Conservation (phyloP, 1,284 basidiomycete species). For the Rhodotorula sp. region DNA sequence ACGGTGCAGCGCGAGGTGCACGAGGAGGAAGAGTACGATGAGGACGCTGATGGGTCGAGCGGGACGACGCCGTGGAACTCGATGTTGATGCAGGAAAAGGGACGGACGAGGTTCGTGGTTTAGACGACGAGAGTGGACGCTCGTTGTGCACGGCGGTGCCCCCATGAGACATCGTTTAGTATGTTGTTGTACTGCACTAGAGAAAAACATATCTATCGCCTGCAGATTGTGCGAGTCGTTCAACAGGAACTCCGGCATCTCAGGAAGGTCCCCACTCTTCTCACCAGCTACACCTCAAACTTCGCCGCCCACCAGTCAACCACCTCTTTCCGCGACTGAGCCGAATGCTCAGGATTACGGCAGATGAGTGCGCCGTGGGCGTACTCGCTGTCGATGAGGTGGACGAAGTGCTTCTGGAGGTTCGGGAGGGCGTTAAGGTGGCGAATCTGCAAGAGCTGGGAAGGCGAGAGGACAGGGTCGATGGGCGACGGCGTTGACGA, state of each 20-base stretch:
- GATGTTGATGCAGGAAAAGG: not conserved
- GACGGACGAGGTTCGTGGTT: not conserved
- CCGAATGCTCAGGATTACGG: conserved; percentile 21
- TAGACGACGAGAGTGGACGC: no score
- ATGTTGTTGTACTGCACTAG: not conserved
- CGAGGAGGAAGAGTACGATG: not conserved
- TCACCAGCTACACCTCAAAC: conserved; percentile 6
- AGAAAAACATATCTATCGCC: no score
- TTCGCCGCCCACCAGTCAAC: conserved; percentile 39
- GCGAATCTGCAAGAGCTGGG: conserved; percentile 37
- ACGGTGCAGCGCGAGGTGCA: not conserved
- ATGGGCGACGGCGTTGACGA: conserved; percentile 1
- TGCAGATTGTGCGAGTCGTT: no score
- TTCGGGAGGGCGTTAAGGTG: conserved; percentile 38
- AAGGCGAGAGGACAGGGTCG: conserved; percentile 35
- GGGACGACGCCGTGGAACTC: not conserved
- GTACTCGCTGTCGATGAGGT: conserved; percentile 35
- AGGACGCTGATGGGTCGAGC: not conserved
- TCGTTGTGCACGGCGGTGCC: no score
- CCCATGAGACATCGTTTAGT: no score
- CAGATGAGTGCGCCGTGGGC: conserved; percentile 42
- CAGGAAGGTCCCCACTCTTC: no score
- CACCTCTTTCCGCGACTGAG: conserved; percentile 35
- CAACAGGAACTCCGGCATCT: not conserved
- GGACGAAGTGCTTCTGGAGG: conserved; percentile 37